These are phyloP conservation scores for Podaxis rugospora DNA, from an alignment of 768 basidiomycete genomes.

Conservation along the genomic window DNA sequence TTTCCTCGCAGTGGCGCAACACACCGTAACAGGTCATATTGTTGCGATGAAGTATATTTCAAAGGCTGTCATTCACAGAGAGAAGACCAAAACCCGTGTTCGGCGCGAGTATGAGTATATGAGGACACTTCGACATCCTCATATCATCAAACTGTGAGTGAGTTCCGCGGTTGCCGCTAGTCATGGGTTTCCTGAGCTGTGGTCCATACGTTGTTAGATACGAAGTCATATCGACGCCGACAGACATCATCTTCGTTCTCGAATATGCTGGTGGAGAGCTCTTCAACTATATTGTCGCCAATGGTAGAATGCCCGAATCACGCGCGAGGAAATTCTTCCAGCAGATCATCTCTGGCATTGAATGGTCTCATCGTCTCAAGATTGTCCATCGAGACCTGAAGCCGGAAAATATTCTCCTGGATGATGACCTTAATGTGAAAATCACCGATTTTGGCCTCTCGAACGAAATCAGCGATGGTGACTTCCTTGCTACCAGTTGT, in stretches of 20 bases:
- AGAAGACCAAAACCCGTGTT: constrained; percentile 89
- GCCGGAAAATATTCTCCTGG: constrained; percentile 90
- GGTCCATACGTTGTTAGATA: constrained; percentile 43
- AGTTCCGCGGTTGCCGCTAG: background rate
- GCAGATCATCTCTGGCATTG: constrained; percentile 95
- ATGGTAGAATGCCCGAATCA: constrained; percentile 86
- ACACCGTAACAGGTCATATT: constrained; percentile 90
- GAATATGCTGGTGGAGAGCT: constrained; percentile 96
- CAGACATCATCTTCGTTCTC: constrained; percentile 97
- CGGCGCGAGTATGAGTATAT: constrained; percentile 97
- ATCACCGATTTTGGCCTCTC: constrained; percentile 99
- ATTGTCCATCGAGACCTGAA: constrained; percentile 98
- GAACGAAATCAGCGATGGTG: constrained; percentile 94
- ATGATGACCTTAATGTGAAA: constrained; percentile 86
- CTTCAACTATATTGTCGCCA: constrained; percentile 96
- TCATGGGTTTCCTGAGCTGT: constrained; percentile 9
- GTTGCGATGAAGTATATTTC: constrained; percentile 99
- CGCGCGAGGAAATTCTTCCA: constrained; percentile 95
- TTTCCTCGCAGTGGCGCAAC: constrained; percentile 70
- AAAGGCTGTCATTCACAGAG: constrained; percentile 87
- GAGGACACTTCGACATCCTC: constrained; percentile 88
- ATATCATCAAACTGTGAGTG: constrained; percentile 94
- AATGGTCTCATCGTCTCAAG: constrained; percentile 93
- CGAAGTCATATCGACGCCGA: constrained; percentile 88
- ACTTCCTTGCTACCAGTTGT: constrained; percentile 95